Percentiles rank a stretch among this genome's conserved stretches.
Evolutionary conservation across 352 stramenopile species (phyloP).

Genomic region (Globisporangium solare): DNA sequence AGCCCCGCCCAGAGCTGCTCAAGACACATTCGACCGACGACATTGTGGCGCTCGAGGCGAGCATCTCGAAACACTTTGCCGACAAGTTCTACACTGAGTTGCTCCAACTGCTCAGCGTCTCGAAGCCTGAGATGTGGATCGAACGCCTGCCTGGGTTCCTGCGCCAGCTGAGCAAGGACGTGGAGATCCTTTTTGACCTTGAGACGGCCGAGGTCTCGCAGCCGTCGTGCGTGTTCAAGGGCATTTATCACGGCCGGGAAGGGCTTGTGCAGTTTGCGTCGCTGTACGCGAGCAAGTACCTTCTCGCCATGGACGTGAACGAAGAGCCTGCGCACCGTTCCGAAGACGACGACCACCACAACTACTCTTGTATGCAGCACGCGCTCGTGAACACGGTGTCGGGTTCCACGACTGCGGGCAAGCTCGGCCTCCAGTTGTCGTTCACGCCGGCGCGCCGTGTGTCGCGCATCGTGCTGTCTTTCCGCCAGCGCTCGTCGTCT

Average conservation of each 20-base stretch:
- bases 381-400: slow-evolving; percentile 73
- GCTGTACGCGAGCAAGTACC: slow-evolving; percentile 79
- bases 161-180: slow-evolving; percentile 82
- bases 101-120: slow-evolving; percentile 39
- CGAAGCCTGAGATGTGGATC: slow-evolving; percentile 36
- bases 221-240: slow-evolving; percentile 84
- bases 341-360: slow-evolving; percentile 75
- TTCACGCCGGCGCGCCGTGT: slow-evolving; percentile 80
- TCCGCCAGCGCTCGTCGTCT: slow-evolving; percentile 57
- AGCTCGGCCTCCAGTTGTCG: slow-evolving; percentile 74
- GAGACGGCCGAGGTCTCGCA: slow-evolving; percentile 69
- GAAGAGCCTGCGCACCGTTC: slow-evolving; percentile 46
- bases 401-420: slow-evolving; percentile 65
- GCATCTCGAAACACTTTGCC: slow-evolving; percentile 62
- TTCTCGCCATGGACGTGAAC: slow-evolving; percentile 48
- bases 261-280: slow-evolving; percentile 82
- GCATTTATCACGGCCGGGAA: slow-evolving; percentile 82
- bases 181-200: slow-evolving; percentile 80
- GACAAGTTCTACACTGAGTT: slow-evolving; percentile 71
- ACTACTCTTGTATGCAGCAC: slow-evolving; percentile 49
- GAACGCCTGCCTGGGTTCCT: slow-evolving; percentile 63
- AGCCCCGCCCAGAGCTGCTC: slow-evolving; percentile 22
- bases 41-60: slow-evolving; percentile 47
- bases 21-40: slow-evolving; percentile 41
- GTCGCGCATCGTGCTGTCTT: slow-evolving; percentile 80